Evolutionary conservation across 345 rosid genomes (phyloP).

Genomic region (Acer negundo): DNA sequence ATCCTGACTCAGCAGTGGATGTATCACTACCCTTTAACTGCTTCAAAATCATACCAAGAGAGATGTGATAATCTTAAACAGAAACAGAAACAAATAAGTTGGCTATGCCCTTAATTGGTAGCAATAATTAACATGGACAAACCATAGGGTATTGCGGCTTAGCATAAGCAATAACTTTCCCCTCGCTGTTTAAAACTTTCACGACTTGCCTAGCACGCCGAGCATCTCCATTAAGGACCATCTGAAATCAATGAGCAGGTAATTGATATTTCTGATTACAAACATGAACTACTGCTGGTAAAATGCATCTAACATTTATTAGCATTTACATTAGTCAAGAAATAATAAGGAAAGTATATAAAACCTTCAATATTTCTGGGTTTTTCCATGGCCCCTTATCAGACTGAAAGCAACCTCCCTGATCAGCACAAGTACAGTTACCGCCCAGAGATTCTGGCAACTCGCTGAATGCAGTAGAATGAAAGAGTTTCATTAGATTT

Average conservation of each 20-base stretch:
- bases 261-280: neutral
- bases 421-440: conserved; percentile 74
- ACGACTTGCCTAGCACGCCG: conserved; percentile 84
- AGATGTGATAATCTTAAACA: neutral
- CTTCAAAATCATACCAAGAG: conserved; percentile 22
- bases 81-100: neutral
- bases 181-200: conserved; percentile 85
- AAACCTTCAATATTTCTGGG: conserved; percentile 76
- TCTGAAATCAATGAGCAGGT: conserved; percentile 46
- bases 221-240: conserved; percentile 81
- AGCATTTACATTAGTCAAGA: conserved; percentile 6
- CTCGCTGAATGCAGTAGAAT: conserved; percentile 52
- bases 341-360: conserved; percentile 14
- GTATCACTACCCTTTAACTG: conserved; percentile 96
- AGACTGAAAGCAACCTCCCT: conserved; percentile 94
- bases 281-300: neutral
- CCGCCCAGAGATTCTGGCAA: conserved; percentile 96
- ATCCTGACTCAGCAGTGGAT: conserved; percentile 98
- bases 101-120: neutral
- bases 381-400: conserved; percentile 99
- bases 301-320: conserved; percentile 8
- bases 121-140: conserved; percentile 13
- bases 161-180: conserved; percentile 91
- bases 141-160: conserved; percentile 87
- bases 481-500: conserved; percentile 3